Percentiles rank a stretch among this genome's conserved stretches.
phyloP scores from a whole-genome alignment of 1,284 basidiomycete genomes.

The Ganoderma boninense region DNA sequence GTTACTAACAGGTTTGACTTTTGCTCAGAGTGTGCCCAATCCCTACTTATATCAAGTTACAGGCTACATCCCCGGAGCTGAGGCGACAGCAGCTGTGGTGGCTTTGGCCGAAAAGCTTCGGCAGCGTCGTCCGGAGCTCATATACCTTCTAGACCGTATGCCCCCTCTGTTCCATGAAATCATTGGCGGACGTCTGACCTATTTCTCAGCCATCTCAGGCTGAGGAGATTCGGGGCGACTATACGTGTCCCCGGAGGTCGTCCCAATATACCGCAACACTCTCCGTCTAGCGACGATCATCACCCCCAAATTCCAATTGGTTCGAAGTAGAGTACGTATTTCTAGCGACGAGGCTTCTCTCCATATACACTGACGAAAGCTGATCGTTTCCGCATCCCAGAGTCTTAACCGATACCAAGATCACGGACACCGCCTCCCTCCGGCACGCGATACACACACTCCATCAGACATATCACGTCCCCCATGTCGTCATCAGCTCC shows the following conservation, averaged over 20 bases:
- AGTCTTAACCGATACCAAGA: constrained; percentile 75
- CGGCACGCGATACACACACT: constrained; percentile 75
- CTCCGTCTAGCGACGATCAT: constrained; percentile 90
- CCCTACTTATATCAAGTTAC: neutral
- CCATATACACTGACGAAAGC: neutral
- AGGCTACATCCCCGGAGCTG: constrained; percentile 92
- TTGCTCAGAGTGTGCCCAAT: neutral
- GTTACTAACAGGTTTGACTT: constrained; percentile 71
- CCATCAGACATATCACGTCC: constrained; percentile 79
- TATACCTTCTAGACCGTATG: constrained; percentile 94
- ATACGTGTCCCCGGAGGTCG: constrained; percentile 89
- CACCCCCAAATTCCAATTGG: constrained; percentile 97
- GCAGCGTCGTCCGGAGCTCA: constrained; percentile 61
- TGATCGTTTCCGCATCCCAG: constrained; percentile 48
- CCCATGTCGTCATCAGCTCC: constrained; percentile 93
- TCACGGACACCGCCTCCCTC: constrained; percentile 74
- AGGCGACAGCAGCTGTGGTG: constrained; percentile 76
- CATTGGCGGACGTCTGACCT: neutral
- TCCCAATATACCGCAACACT: constrained; percentile 89
- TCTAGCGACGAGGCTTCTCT: constrained; percentile 5
- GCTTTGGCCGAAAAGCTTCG: constrained; percentile 71
- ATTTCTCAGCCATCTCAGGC: constrained; percentile 76
- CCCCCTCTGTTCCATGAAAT: neutral
- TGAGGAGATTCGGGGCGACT: constrained; percentile 88
- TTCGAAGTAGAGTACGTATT: constrained; percentile 91